Evolutionary conservation across 176 grass and related monocot species (phyloP), one percentile per base, ranked within the genome.

Genomic region (Phragmites australis): DNA sequence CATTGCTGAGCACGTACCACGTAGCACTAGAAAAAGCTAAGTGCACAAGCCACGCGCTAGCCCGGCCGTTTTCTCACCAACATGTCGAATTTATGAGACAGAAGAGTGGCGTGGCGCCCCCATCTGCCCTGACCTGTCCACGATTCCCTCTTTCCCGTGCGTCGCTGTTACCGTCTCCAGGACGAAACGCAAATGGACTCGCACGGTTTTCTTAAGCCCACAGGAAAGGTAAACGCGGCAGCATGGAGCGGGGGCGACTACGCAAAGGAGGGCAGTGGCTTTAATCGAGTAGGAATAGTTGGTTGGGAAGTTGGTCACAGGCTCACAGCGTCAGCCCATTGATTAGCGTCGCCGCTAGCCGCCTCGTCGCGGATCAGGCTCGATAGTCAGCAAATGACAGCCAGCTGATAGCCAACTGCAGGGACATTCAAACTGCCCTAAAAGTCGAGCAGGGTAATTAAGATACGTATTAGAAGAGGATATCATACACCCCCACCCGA

Each of bases 271-370:
- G 2, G 54, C 25, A 29, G 14, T 5, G 41, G 61, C 78, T 77
- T 89, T 77, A 89, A 81, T 82, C 78, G 63, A 68, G 87, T 57
- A 44, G 76, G 48, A 71, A 77, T 58, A 65, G 82, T 89, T 89
- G 13, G 87, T 85, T 89, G 47, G 77, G 56, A 89, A 42, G 70
- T 58, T 66, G 42, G 13, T 37, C 31, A 37, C 59, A 18, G 54
- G n/a, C 29, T 50, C 18, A 34, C 68, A 51, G 51, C 43, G 49
- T 9, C 43, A 4, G 77, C 65, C 64, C 74, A 55, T 69, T 67
- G 77, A 89, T 77, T 80, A 51, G 46, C 53, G 54, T 85, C n/a
- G 51, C 75, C 42, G 21, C 54, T 39, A 16, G 16, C 51, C 44
- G 32, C 21, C 34, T 54, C 22, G 75, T 48, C 67, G 27, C 31